A percentile compares a stretch with the other conserved stretches of the same genome.
phyloP scores from a whole-genome alignment of 345 rosid species.

The Heritiera littoralis region DNA sequence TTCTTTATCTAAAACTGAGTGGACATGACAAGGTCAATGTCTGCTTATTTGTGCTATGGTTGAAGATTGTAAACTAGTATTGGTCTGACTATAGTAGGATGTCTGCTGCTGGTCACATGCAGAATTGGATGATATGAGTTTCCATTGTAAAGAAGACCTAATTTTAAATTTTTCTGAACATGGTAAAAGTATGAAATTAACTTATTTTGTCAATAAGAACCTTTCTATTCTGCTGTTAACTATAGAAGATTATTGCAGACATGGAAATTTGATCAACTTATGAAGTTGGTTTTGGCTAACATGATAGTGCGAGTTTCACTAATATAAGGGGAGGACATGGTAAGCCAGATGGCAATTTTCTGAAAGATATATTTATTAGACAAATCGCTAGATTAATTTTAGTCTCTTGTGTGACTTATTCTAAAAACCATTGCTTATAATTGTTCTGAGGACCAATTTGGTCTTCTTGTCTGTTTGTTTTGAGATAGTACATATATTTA shows the following conservation, averaged over 20 bases:
- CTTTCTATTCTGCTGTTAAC: background rate
- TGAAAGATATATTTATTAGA: background rate
- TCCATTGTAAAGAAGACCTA: background rate
- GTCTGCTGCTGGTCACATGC: background rate
- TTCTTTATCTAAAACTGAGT: background rate
- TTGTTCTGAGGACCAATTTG: background rate
- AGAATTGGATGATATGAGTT: background rate
- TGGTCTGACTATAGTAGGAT: background rate
- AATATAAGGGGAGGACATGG: background rate
- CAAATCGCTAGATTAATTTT: background rate
- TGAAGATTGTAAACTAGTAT: background rate
- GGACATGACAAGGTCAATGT: background rate
- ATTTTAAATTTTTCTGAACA: background rate
- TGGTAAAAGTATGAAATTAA: background rate
- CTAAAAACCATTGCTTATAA: background rate
- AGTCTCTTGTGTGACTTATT: background rate
- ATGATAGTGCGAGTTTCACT: background rate
- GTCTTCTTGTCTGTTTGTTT: background rate
- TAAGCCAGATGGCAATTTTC: conserved; percentile 1
- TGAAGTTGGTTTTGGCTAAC: background rate
- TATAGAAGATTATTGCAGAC: background rate
- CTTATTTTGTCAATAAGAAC: background rate
- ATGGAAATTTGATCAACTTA: background rate
- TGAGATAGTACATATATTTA: background rate
- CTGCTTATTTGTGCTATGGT: background rate